Evolutionary conservation across 2,329 filamentous ascomycete genomes (phyloP).

Genomic region (Pseudogymnoascus sp.): DNA sequence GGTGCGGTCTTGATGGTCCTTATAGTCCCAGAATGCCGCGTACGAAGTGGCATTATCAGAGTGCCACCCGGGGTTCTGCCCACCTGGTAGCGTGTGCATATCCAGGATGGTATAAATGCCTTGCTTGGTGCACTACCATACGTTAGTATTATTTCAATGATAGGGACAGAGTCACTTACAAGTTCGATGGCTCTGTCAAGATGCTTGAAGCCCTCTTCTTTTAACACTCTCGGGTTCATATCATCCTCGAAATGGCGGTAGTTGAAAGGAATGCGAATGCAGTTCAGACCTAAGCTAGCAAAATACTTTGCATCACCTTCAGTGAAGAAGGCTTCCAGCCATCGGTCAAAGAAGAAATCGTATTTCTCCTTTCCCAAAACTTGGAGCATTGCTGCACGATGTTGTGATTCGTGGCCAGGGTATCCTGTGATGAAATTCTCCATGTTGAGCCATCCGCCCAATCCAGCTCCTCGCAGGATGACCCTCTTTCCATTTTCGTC

Average conservation of each 20-base stretch:
- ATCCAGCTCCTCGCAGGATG: conserved; percentile 34
- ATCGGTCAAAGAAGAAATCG: conserved; percentile 51
- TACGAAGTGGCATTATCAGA: conserved; percentile 39
- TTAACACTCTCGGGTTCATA: conserved; percentile 39
- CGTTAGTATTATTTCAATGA: neutral
- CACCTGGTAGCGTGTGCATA: conserved; percentile 42
- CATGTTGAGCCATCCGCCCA: conserved; percentile 42
- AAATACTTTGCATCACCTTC: conserved; percentile 50
- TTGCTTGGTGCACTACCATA: conserved; percentile 29
- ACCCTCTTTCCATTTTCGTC: conserved; percentile 29
- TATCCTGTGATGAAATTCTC: conserved; percentile 57
- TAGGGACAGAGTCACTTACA: conserved; percentile 18
- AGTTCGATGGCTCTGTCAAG: conserved; percentile 40
- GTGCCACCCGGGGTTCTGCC: conserved; percentile 46
- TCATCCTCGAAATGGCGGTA: conserved; percentile 46
- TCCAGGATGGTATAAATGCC: conserved; percentile 46
- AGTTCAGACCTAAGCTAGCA: conserved; percentile 46
- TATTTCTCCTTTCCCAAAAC: conserved; percentile 47
- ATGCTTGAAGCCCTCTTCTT: conserved; percentile 40
- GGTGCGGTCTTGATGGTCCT: conserved; percentile 43
- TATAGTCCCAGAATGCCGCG: conserved; percentile 44
- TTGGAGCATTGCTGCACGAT: conserved; percentile 43
- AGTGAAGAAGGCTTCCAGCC: conserved; percentile 50
- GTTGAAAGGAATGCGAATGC: conserved; percentile 51
- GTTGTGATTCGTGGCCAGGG: conserved; percentile 49